These are phyloP conservation scores for Aegle marmelos DNA, from an alignment of 345 rosid genomes.

Conservation along the genomic window DNA sequence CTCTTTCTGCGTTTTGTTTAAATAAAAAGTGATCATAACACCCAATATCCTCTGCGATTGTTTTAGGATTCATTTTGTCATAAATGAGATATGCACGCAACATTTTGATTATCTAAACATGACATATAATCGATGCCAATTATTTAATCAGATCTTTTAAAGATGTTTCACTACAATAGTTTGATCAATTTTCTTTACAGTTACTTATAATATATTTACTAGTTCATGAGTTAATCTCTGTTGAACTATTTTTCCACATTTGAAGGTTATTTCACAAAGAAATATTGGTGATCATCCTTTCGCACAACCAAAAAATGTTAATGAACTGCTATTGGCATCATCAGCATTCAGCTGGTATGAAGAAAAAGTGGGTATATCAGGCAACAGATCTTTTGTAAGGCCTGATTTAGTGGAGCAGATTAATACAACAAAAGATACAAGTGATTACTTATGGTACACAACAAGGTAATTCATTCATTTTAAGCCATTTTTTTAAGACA, in stretches of 20 bases:
- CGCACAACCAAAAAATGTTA: constrained; percentile 16
- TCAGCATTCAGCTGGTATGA: constrained; percentile 37
- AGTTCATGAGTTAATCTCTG: not conserved
- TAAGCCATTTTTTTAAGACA: too few species aligned
- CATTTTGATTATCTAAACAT: not conserved
- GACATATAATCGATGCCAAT: not conserved
- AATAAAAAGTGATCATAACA: too few species aligned
- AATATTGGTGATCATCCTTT: constrained; percentile 31
- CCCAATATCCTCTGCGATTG: not conserved
- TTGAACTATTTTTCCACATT: not conserved
- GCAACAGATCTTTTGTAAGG: constrained; percentile 42
- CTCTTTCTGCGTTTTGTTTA: too few species aligned
- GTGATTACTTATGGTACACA: too few species aligned
- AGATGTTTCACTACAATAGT: not conserved
- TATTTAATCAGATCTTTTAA: too few species aligned
- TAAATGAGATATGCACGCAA: not conserved
- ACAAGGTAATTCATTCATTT: too few species aligned
- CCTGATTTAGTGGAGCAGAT: constrained; percentile 43
- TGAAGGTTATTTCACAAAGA: constrained; percentile 57
- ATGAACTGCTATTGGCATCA: constrained; percentile 19
- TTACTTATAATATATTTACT: not conserved
- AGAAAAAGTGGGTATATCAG: constrained; percentile 36
- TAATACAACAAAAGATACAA: too few species aligned
- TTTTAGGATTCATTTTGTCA: not conserved
- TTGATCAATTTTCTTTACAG: not conserved